phyloP scores from a whole-genome alignment of 805 yeast species.

The Monosporozyma solicola region DNA sequence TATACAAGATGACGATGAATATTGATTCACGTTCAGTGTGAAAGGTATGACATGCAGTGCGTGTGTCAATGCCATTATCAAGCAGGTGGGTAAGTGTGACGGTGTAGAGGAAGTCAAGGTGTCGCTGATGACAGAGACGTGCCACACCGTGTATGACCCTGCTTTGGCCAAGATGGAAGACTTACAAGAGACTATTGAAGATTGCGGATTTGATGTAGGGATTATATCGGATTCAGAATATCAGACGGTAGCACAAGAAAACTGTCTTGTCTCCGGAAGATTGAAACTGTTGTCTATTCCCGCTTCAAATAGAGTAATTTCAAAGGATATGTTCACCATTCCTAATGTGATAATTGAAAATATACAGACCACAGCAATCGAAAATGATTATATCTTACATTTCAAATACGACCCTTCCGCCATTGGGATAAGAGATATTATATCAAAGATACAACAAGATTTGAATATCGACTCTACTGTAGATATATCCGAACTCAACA shows the following conservation, averaged over 20 bases:
- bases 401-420: constrained; percentile 36
- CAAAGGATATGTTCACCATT: neutral
- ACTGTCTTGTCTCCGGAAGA: neutral
- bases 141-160: constrained; percentile 43
- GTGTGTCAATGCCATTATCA: constrained; percentile 61
- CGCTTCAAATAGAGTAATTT: neutral
- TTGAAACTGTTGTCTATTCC: neutral
- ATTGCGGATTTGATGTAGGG: constrained; percentile 61
- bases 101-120: constrained; percentile 53
- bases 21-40: constrained; percentile 10
- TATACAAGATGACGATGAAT: neutral
- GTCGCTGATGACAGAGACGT: constrained; percentile 70
- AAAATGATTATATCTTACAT: neutral
- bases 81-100: constrained; percentile 38
- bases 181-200: constrained; percentile 53
- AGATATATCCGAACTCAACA: neutral
- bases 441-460: constrained; percentile 16
- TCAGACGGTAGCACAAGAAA: neutral
- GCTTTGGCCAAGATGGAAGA: constrained; percentile 24
- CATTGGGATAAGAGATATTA: constrained; percentile 57
- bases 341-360: neutral
- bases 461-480: neutral
- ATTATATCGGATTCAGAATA: neutral
- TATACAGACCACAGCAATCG: neutral
- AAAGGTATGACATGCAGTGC: constrained; percentile 91